Evolutionary conservation across 306 rosid species (phyloP).

Genomic region (Sindora glabra): DNA sequence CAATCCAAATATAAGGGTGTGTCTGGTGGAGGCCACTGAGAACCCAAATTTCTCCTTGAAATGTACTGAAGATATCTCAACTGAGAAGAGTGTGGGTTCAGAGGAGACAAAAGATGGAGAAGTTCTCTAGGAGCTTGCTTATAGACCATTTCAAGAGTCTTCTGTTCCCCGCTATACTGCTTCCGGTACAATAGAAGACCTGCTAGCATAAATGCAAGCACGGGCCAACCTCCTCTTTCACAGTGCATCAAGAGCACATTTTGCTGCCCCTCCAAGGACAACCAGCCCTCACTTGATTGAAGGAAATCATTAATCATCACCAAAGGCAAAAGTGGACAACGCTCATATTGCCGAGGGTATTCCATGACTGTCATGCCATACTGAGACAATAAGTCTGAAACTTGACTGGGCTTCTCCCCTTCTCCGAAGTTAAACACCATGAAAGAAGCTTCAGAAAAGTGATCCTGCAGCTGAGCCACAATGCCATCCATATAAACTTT

Average conservation of each 20-base stretch:
- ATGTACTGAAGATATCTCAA: slow-evolving; percentile 94
- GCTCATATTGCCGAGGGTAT: slow-evolving; percentile 87
- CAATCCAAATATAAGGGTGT: slow-evolving; percentile 78
- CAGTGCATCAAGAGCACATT: slow-evolving; percentile 96
- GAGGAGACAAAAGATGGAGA: slow-evolving; percentile 65
- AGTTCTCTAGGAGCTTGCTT: slow-evolving; percentile 97
- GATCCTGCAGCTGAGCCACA: slow-evolving; percentile 82
- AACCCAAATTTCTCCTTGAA: slow-evolving; percentile 77
- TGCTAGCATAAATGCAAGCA: slow-evolving; percentile 96
- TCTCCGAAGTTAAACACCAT: slow-evolving; percentile 95
- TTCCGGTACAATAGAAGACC: slow-evolving; percentile 81
- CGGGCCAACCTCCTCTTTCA: slow-evolving; percentile 98
- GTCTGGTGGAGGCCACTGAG: slow-evolving; percentile 89
- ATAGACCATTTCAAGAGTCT: slow-evolving; percentile 95
- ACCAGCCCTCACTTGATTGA: slow-evolving; percentile 97
- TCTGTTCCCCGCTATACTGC: slow-evolving; percentile 86
- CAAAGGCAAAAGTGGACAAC: slow-evolving; percentile 80
- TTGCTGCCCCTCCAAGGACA: slow-evolving; percentile 86
- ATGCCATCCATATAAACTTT: slow-evolving; percentile 78
- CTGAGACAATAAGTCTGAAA: slow-evolving; percentile 75
- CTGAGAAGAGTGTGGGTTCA: slow-evolving; percentile 97
- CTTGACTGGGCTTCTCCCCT: slow-evolving; percentile 69
- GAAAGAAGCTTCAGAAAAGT: slow-evolving; percentile 91
- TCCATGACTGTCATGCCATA: slow-evolving; percentile 99
- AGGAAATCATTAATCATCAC: slow-evolving; percentile 98